A percentile compares a stretch with the other conserved stretches of the same genome.
Evolutionary conservation across 345 rosid species (phyloP).

Genomic region (Eucalyptus erythrocorys): DNA sequence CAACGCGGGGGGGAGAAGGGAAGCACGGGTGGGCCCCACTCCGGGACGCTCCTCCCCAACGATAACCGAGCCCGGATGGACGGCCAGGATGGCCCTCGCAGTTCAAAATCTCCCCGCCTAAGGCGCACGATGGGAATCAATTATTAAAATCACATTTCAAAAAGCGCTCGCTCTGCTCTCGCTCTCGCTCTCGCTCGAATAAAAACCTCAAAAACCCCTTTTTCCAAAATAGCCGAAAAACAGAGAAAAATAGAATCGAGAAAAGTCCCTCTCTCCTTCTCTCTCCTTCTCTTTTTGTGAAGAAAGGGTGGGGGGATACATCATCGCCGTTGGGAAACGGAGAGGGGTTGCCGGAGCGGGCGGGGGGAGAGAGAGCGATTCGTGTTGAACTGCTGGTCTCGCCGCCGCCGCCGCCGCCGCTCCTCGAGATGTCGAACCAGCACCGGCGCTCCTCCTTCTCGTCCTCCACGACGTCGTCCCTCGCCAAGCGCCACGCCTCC

Average conservation of each 20-base stretch:
- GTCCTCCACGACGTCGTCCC: conserved; percentile 30
- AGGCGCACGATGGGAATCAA: neutral
- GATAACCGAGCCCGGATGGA: neutral
- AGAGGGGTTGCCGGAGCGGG: neutral
- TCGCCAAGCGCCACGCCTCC: conserved; percentile 26
- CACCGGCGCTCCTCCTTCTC: conserved; percentile 28
- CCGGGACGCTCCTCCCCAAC: neutral
- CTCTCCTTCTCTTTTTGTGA: neutral
- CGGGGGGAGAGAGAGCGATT: neutral
- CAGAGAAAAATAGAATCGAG: neutral
- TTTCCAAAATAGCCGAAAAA: neutral
- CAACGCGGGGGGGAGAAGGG: neutral
- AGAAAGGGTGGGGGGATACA: neutral
- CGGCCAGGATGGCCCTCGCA: neutral
- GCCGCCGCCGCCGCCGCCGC: neutral
- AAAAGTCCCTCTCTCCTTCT: neutral
- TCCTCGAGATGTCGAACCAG: conserved; percentile 12
- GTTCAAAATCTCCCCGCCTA: neutral
- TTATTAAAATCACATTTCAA: neutral
- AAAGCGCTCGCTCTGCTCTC: neutral
- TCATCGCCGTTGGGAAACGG: neutral
- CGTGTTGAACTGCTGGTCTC: neutral
- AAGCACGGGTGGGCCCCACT: neutral
- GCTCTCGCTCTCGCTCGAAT: neutral
- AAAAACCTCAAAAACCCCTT: neutral